These are phyloP conservation scores for Ceratocystis variospora DNA, from an alignment of 2,329 filamentous ascomycete genomes.

Conservation along the genomic window DNA sequence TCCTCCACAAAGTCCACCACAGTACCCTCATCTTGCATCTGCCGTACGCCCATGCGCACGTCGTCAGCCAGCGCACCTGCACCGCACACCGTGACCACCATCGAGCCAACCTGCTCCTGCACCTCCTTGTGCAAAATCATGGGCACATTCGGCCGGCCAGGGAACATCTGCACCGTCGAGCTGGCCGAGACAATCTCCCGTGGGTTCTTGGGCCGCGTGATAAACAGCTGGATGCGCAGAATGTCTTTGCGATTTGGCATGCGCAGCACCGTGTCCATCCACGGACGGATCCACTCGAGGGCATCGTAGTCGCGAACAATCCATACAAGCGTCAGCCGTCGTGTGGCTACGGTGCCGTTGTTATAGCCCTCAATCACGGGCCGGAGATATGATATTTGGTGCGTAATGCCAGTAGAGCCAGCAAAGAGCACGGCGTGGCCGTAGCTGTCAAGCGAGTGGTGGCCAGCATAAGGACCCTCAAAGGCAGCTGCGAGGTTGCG, in stretches of 20 bases:
- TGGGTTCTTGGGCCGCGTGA: constrained; percentile 75
- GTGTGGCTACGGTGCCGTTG: constrained; percentile 60
- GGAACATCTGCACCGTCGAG: constrained; percentile 77
- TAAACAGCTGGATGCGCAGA: constrained; percentile 74
- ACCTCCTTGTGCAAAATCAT: constrained; percentile 72
- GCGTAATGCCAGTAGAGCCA: constrained; percentile 86
- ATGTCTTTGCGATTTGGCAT: constrained; percentile 72
- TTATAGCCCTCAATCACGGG: constrained; percentile 59
- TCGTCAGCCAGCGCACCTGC: constrained; percentile 64
- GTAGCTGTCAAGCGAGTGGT: constrained; percentile 80
- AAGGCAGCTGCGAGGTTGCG: constrained; percentile 58
- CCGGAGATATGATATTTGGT: constrained; percentile 78
- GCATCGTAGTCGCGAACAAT: constrained; percentile 80
- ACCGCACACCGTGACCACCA: constrained; percentile 73
- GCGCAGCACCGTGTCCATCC: constrained; percentile 59
- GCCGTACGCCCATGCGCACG: constrained; percentile 53
- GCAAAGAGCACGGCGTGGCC: constrained; percentile 84
- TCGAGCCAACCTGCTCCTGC: constrained; percentile 68
- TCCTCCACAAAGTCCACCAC: constrained; percentile 67
- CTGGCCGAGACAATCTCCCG: constrained; percentile 66
- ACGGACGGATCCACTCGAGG: constrained; percentile 84
- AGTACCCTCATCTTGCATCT: constrained; percentile 43
- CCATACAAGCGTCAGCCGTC: constrained; percentile 76
- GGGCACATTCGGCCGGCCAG: constrained; percentile 71
- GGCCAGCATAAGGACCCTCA: constrained; percentile 79